These are phyloP conservation scores for Ascochyta koolunga DNA, from an alignment of 2,329 filamentous ascomycete genomes.

Conservation along the genomic window DNA sequence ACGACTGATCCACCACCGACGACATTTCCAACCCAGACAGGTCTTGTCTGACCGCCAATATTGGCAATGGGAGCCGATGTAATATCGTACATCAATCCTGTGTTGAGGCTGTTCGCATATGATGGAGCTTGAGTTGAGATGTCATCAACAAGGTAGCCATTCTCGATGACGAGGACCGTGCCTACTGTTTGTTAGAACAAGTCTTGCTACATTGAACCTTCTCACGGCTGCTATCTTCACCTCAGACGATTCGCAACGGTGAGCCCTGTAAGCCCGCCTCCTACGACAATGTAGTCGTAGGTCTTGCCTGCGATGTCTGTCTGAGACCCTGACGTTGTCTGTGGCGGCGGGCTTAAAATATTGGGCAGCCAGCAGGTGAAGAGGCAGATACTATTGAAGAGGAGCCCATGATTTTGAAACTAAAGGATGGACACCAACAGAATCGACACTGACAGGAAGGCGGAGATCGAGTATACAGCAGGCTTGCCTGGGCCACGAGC, in stretches of 20 bases:
- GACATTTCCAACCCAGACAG: no score
- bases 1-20: no score
- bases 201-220: not conserved
- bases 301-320: slow-evolving; percentile 24
- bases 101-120: slow-evolving; percentile 32
- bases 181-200: slow-evolving; percentile 18
- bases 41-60: slow-evolving; percentile 19
- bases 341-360: not conserved
- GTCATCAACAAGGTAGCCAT: not conserved
- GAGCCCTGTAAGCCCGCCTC: no score
- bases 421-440: not conserved
- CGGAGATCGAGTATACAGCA: slow-evolving; percentile 12
- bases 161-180: slow-evolving; percentile 10
- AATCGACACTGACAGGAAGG: not conserved
- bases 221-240: no score
- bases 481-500: not conserved
- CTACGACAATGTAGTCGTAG: no score
- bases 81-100: slow-evolving; percentile 32
- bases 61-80: slow-evolving; percentile 28
- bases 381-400: slow-evolving; percentile 19
- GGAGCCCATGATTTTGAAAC: slow-evolving; percentile 16
- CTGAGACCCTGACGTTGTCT: slow-evolving; percentile 11
- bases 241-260: no score
- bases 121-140: slow-evolving; percentile 29
- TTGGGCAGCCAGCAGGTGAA: slow-evolving; percentile 26